A percentile compares a stretch with the other conserved stretches of the same genome.
These are phyloP conservation scores for Aegilops bicornis DNA, from an alignment of 176 grass and related monocot species.

Conservation along the genomic window DNA sequence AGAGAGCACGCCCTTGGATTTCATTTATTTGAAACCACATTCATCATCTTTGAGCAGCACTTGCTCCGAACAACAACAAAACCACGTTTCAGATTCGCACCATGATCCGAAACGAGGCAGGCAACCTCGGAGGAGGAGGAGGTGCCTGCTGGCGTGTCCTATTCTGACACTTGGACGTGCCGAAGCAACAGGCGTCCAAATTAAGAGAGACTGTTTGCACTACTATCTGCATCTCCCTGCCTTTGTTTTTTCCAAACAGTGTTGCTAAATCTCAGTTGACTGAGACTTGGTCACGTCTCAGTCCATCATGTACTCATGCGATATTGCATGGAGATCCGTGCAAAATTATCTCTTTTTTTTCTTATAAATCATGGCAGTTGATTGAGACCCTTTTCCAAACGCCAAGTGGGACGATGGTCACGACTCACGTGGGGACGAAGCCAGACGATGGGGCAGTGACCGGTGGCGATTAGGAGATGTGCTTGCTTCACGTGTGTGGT, in stretches of 20 bases:
- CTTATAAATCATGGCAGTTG: too few relatives aligned
- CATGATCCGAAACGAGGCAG: background rate
- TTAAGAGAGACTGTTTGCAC: background rate
- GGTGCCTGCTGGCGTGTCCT: background rate
- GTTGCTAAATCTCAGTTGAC: too few relatives aligned
- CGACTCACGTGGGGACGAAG: background rate
- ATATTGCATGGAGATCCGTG: too few relatives aligned
- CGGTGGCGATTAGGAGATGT: too few relatives aligned
- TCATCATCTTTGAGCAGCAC: background rate
- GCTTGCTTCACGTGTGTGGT: too few relatives aligned
- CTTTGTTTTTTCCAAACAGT: background rate
- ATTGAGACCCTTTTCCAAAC: background rate
- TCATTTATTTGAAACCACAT: too few relatives aligned
- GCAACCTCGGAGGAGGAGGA: background rate
- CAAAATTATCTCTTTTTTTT: too few relatives aligned
- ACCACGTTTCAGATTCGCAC: background rate
- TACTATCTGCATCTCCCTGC: background rate
- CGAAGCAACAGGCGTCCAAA: background rate
- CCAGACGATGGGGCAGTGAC: too few relatives aligned
- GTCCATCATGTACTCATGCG: too few relatives aligned
- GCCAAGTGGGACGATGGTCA: background rate
- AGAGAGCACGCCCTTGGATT: too few relatives aligned
- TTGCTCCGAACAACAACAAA: background rate
- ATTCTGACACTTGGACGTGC: background rate
- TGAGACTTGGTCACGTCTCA: too few relatives aligned